phyloP scores from a whole-genome alignment of 202 grass and related monocot genomes.

The Hordeum pubiflorum region DNA sequence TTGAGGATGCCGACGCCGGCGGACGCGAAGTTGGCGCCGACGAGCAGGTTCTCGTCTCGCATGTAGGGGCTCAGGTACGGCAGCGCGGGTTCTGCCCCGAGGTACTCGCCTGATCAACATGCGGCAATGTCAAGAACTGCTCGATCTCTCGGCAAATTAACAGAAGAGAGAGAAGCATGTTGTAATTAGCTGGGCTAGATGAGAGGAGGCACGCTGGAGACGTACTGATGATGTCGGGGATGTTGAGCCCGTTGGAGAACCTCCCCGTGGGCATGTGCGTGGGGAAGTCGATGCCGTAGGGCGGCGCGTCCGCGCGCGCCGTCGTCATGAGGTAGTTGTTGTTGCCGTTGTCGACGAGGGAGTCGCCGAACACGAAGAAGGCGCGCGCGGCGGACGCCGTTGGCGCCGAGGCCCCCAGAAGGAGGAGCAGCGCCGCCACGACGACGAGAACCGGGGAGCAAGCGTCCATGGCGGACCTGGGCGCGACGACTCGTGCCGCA shows the following conservation, averaged over 20 bases:
- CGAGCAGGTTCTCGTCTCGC: constrained; percentile 57
- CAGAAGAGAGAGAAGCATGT: background rate
- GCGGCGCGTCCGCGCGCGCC: constrained; percentile 68
- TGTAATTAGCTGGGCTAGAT: background rate
- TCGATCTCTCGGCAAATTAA: background rate
- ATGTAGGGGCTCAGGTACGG: constrained; percentile 88
- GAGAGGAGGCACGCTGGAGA: background rate
- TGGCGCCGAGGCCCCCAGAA: background rate
- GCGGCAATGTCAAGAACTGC: background rate
- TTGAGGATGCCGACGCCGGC: constrained; percentile 94
- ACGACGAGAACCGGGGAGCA: background rate
- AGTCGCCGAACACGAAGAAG: constrained; percentile 97
- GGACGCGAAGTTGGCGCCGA: constrained; percentile 95
- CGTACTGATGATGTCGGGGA: constrained; percentile 89
- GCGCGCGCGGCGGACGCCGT: constrained; percentile 33
- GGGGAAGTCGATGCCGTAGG: constrained; percentile 91
- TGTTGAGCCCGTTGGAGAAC: constrained; percentile 94
- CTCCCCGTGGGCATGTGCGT: constrained; percentile 70
- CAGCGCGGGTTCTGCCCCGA: constrained; percentile 52
- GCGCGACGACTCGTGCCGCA: background rate
- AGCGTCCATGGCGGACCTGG: constrained; percentile 3
- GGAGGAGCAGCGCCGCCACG: background rate
- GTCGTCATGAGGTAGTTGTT: constrained; percentile 85
- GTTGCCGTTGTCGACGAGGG: constrained; percentile 91
- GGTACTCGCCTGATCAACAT: constrained; percentile 54